phyloP scores from a whole-genome alignment of 1,284 basidiomycete genomes.

The Malassezia caprae region DNA sequence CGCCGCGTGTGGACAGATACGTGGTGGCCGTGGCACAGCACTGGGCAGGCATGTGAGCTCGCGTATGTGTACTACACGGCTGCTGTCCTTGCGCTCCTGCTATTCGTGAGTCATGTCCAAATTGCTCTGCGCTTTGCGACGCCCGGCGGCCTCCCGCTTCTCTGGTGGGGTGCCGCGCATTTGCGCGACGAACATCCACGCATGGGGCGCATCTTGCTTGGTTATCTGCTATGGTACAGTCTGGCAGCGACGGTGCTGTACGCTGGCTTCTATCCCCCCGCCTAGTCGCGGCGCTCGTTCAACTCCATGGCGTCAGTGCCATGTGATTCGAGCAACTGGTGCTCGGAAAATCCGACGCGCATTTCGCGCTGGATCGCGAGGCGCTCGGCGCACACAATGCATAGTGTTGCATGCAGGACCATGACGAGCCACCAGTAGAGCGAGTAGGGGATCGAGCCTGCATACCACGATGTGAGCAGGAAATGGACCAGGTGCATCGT shows the following conservation, averaged over 20 bases:
- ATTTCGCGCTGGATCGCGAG: constrained; percentile 82
- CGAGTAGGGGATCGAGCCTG: constrained; percentile 68
- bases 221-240: constrained; percentile 70
- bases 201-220: constrained; percentile 51
- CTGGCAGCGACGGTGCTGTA: constrained; percentile 65
- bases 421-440: constrained; percentile 53
- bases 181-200: not conserved
- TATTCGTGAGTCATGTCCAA: constrained; percentile 77
- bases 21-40: not conserved
- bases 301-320: not conserved
- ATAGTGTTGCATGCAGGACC: constrained; percentile 60
- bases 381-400: constrained; percentile 75
- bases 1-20: not conserved
- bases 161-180: constrained; percentile 60
- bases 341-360: constrained; percentile 42
- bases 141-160: constrained; percentile 59
- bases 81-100: constrained; percentile 56
- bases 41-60: constrained; percentile 16
- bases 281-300: constrained; percentile 51
- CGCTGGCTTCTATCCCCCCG: constrained; percentile 79
- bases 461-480: constrained; percentile 82
- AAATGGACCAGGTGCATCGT: constrained; percentile 83
- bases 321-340: not conserved
- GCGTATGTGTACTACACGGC: constrained; percentile 64
- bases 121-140: constrained; percentile 72